Base-by-base conservation (phyloP, 2,329 filamentous ascomycete species). In the Cylindrodendrum hubeiense region DNA sequence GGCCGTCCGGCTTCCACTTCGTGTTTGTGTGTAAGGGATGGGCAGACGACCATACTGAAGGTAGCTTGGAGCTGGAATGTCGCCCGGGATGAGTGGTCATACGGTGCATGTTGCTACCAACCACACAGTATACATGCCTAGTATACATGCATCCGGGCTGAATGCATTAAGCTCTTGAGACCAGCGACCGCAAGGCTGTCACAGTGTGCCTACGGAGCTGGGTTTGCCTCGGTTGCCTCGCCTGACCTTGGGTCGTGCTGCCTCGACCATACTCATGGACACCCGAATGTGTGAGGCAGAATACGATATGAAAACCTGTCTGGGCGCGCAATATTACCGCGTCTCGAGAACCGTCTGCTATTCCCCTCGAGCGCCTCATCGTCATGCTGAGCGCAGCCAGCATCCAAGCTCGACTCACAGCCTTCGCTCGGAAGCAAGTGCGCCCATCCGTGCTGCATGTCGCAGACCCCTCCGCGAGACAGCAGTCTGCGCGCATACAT, bases 41-140 rank as follows among this genome's bases (percentile, higher is more conserved):
- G 37, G 37, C n/a, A n/a, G 37, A 19, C 37, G 17, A n/a, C 28
- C 9, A 2, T 39, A 8, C 37, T n/a, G 28, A 39, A 17, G 37
- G 37, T 39, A 19, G 15, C 37, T n/a, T n/a, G 46, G 17, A 21
- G 46, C 26, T 49, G 46, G 8, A 49, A 30, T 13, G 43, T 21
- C 12, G 43, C 26, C 46, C 30, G 17, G 4, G 24, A n/a, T n/a
- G 17, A 55, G 41, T 21, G 22, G 33, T 41, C 22, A 50, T 49
- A 63, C 55, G 26, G 61, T 63, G 54, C 21, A 13, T 33, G 37
- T 26, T 15, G 6, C n/a, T 5, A 4, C 7, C 2, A 6, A 10
- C 12, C 28, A 44, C 43, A 49, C 61, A 49, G 54, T 49, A 44
- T 63, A 62, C 28, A 62, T 10, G 22, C 4, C n/a, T n/a, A 49